Conservation (phyloP, 2,329 filamentous ascomycete genomes). For the Fusarium decemcellulare region DNA sequence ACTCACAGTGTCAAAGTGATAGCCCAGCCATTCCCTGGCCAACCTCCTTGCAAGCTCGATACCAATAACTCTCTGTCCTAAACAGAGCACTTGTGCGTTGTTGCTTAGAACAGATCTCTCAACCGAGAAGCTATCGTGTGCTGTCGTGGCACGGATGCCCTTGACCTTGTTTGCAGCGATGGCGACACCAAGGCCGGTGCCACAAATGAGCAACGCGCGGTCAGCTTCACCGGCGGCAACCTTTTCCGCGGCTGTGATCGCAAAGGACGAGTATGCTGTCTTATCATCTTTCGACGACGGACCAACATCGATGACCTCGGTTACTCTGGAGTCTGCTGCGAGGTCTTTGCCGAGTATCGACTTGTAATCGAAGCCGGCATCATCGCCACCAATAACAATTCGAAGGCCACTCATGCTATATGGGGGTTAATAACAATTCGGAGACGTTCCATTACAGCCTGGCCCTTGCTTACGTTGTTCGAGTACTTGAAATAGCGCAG, state of each 20-base stretch:
- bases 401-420: neutral
- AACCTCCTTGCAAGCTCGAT: slow-evolving; percentile 83
- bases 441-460: no score
- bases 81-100: slow-evolving; percentile 88
- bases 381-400: slow-evolving; percentile 48
- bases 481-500: no score
- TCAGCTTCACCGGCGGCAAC: no score
- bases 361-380: slow-evolving; percentile 85
- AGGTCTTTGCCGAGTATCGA: slow-evolving; percentile 81
- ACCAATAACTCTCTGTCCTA: slow-evolving; percentile 87
- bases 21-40: slow-evolving; percentile 85
- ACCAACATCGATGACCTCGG: slow-evolving; percentile 53
- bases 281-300: no score
- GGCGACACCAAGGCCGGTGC: slow-evolving; percentile 72
- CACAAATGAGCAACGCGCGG: no score
- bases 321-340: slow-evolving; percentile 76
- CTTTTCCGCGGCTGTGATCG: no score
- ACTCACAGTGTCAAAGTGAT: slow-evolving; percentile 76
- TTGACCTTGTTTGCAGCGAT: slow-evolving; percentile 91
- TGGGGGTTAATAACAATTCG: no score
- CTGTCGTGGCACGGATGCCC: slow-evolving; percentile 86
- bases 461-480: no score
- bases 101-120: slow-evolving; percentile 87
- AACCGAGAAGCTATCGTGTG: slow-evolving; percentile 87
- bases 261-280: no score